These are phyloP conservation scores for Aspergillus novofumigatus DNA, from an alignment of 2,329 filamentous ascomycete species.

Conservation along the genomic window DNA sequence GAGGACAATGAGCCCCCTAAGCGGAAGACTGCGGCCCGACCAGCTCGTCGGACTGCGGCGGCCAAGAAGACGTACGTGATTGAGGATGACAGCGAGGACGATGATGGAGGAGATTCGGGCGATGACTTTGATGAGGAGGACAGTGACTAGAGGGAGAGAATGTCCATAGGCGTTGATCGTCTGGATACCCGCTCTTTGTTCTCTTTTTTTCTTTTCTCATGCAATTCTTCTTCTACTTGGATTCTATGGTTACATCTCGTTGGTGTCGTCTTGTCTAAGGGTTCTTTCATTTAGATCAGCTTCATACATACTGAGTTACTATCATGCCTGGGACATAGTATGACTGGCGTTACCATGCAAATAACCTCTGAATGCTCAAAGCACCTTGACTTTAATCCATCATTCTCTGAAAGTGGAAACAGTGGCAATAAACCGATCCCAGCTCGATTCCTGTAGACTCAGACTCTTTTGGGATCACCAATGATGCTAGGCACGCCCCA, in stretches of 20 bases:
- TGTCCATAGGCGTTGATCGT: constrained; percentile 13
- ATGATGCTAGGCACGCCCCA: too few relatives aligned
- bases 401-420: too few relatives aligned
- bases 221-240: background rate
- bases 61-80: constrained; percentile 42
- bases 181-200: background rate
- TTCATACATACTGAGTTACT: background rate
- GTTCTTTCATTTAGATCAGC: background rate
- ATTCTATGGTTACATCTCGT: background rate
- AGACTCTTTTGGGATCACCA: too few relatives aligned
- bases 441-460: too few relatives aligned
- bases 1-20: constrained; percentile 29
- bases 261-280: background rate
- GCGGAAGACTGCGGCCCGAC: constrained; percentile 31
- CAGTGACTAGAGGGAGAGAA: constrained; percentile 23
- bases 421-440: too few relatives aligned
- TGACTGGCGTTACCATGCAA: background rate
- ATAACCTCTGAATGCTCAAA: too few relatives aligned
- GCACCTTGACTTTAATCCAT: background rate
- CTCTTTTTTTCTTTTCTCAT: background rate
- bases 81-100: constrained; percentile 38
- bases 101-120: constrained; percentile 29
- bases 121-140: constrained; percentile 39
- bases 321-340: background rate
- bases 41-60: constrained; percentile 38